Evolutionary conservation across 2,329 filamentous ascomycete genomes (phyloP).

Genomic region (Diaporthe humulicola): DNA sequence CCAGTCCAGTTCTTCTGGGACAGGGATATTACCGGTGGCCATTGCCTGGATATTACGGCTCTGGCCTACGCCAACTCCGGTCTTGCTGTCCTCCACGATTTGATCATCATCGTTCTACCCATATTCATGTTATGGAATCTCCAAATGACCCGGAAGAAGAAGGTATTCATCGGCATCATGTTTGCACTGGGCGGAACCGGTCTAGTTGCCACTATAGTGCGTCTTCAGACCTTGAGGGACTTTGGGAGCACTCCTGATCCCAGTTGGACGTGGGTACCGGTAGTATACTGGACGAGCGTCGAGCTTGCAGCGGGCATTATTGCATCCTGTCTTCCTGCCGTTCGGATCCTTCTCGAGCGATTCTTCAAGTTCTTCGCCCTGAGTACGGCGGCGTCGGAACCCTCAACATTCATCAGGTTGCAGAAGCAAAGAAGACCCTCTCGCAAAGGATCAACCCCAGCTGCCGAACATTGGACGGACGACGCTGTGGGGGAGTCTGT

Average conservation of each 20-base stretch:
- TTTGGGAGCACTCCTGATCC: conserved; percentile 32
- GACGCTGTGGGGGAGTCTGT: not conserved
- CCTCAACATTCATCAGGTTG: conserved; percentile 7
- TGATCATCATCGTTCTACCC: conserved; percentile 37
- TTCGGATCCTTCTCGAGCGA: conserved; percentile 35
- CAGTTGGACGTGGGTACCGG: conserved; percentile 31
- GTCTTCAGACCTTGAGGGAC: conserved; percentile 23
- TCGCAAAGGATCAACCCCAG: not conserved
- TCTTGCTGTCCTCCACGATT: conserved; percentile 36
- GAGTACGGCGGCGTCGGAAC: not conserved
- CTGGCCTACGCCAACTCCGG: conserved; percentile 39
- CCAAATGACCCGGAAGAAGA: conserved; percentile 38
- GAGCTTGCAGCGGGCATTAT: conserved; percentile 40
- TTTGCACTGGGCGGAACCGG: conserved; percentile 39
- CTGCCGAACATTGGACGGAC: conserved; percentile 2
- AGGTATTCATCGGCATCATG: conserved; percentile 37
- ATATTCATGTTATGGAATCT: conserved; percentile 36
- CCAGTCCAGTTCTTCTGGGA: conserved; percentile 40
- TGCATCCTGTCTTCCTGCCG: conserved; percentile 37
- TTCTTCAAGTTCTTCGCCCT: conserved; percentile 33
- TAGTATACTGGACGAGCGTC: conserved; percentile 37
- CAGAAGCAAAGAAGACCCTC: not conserved
- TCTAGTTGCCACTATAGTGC: conserved; percentile 35
- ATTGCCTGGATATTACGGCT: conserved; percentile 34
- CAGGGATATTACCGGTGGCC: conserved; percentile 26